Evolutionary conservation across 2,329 filamentous ascomycete species (phyloP).

Genomic region (Fusarium sp.): DNA sequence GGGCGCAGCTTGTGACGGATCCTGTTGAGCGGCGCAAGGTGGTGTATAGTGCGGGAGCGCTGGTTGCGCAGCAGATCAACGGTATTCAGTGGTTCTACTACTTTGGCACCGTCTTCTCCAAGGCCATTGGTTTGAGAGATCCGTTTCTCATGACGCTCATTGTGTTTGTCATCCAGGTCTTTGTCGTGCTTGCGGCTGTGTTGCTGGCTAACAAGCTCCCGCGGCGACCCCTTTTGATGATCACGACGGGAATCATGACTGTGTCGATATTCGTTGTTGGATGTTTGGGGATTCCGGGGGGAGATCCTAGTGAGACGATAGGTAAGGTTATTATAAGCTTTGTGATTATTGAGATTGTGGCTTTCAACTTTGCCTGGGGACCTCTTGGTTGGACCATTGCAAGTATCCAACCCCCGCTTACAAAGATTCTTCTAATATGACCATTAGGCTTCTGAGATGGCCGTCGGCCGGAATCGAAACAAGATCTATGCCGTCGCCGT

Average conservation of each 20-base stretch:
- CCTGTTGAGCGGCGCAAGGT: constrained; percentile 64
- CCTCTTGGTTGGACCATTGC: constrained; percentile 58
- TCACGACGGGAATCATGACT: constrained; percentile 58
- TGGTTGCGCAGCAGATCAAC: constrained; percentile 65
- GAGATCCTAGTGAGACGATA: constrained; percentile 45
- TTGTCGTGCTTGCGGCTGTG: constrained; percentile 58
- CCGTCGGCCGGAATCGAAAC: constrained; percentile 62
- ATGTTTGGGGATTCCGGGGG: constrained; percentile 56
- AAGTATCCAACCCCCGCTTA: constrained; percentile 4
- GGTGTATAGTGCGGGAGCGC: constrained; percentile 60
- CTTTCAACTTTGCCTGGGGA: constrained; percentile 63
- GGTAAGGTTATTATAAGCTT: constrained; percentile 60
- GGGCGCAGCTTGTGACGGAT: constrained; percentile 59
- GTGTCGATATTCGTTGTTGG: constrained; percentile 60
- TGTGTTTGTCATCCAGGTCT: constrained; percentile 60
- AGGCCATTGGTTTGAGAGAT: constrained; percentile 59
- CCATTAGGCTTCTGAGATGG: constrained; percentile 59
- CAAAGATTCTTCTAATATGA: not conserved
- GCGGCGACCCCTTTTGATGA: constrained; percentile 56
- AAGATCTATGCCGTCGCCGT: constrained; percentile 55
- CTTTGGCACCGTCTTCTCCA: constrained; percentile 60
- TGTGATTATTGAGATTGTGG: constrained; percentile 59
- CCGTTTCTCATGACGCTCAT: constrained; percentile 61
- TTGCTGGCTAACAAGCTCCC: constrained; percentile 59
- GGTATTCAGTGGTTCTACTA: constrained; percentile 65